Percentiles rank a stretch among this genome's conserved stretches.
Evolutionary conservation across 257 asterid species (phyloP).

Genomic region (Nicotiana attenuata): DNA sequence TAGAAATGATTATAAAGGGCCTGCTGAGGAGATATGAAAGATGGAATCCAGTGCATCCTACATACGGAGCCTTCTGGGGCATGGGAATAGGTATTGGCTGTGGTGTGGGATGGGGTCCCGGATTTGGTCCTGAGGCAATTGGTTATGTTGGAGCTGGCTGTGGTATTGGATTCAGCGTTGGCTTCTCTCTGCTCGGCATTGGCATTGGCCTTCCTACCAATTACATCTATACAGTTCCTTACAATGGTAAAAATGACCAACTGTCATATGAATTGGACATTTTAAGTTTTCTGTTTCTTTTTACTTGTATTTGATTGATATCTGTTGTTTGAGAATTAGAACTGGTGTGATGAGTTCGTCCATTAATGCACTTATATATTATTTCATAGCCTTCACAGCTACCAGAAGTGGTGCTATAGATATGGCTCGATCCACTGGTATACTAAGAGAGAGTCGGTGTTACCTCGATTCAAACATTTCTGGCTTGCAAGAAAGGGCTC

Average conservation of each 20-base stretch:
- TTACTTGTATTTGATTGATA: neutral
- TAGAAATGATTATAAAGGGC: constrained; percentile 74
- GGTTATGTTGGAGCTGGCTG: constrained; percentile 98
- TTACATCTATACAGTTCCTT: constrained; percentile 46
- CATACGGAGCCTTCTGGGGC: constrained; percentile 93
- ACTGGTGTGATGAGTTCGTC: neutral
- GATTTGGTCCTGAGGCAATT: constrained; percentile 88
- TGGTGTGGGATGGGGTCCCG: constrained; percentile 99
- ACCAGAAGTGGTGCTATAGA: constrained; percentile 41
- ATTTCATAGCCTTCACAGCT: constrained; percentile 37
- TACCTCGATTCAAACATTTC: constrained; percentile 27
- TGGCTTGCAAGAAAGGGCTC: constrained; percentile 23
- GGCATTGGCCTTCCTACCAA: constrained; percentile 93
- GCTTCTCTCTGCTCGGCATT: constrained; percentile 65
- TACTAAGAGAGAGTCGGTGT: constrained; percentile 33
- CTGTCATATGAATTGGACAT: neutral
- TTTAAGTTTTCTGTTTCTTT: neutral
- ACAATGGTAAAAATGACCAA: constrained; percentile 33
- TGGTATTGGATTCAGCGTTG: constrained; percentile 84
- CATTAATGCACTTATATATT: neutral
- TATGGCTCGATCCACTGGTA: constrained; percentile 33
- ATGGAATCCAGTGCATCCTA: constrained; percentile 95
- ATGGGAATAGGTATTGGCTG: constrained; percentile 90
- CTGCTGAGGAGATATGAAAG: constrained; percentile 66
- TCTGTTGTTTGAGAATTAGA: neutral